These are phyloP conservation scores for Reticulascus tulasneorum DNA, from an alignment of 2,329 filamentous ascomycete genomes.

Conservation along the genomic window DNA sequence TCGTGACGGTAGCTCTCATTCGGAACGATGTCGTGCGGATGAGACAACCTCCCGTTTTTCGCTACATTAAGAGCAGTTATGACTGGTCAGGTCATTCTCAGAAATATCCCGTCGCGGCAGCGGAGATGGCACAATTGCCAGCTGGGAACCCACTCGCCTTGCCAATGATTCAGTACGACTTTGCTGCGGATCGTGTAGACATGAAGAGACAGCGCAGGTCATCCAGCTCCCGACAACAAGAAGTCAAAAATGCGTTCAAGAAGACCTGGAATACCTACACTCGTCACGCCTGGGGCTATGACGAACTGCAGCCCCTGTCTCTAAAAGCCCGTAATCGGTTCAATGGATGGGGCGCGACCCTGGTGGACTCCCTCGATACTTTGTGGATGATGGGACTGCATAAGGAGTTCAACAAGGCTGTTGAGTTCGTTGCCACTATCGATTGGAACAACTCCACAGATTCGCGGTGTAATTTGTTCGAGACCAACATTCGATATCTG, in stretches of 20 bases:
- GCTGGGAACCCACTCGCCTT: conserved; percentile 4
- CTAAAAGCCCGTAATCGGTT: conserved; percentile 36
- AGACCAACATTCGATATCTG: conserved; percentile 68
- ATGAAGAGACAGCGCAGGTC: conserved; percentile 1
- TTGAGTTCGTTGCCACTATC: conserved; percentile 38
- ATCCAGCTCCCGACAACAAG: conserved; percentile 35
- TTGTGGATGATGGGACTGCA: conserved; percentile 52
- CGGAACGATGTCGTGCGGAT: conserved; percentile 1
- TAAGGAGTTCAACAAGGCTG: conserved; percentile 44
- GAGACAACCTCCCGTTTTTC: background rate
- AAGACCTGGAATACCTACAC: conserved; percentile 40
- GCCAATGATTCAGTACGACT: conserved; percentile 11
- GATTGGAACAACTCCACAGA: conserved; percentile 47
- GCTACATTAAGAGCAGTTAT: conserved; percentile 14
- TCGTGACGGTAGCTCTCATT: conserved; percentile 5
- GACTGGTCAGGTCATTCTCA: conserved; percentile 17
- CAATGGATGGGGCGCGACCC: conserved; percentile 42
- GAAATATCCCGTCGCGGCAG: conserved; percentile 11
- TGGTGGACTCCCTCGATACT: conserved; percentile 45
- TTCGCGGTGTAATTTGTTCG: conserved; percentile 58
- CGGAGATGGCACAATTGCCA: conserved; percentile 15
- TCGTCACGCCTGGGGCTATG: conserved; percentile 39
- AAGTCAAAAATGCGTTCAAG: conserved; percentile 28
- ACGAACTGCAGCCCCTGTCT: conserved; percentile 40
- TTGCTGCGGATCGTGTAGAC: conserved; percentile 6